Base-by-base conservation (phyloP, 2,329 filamentous ascomycete genomes). In the Gaeumannomyces sp. region DNA sequence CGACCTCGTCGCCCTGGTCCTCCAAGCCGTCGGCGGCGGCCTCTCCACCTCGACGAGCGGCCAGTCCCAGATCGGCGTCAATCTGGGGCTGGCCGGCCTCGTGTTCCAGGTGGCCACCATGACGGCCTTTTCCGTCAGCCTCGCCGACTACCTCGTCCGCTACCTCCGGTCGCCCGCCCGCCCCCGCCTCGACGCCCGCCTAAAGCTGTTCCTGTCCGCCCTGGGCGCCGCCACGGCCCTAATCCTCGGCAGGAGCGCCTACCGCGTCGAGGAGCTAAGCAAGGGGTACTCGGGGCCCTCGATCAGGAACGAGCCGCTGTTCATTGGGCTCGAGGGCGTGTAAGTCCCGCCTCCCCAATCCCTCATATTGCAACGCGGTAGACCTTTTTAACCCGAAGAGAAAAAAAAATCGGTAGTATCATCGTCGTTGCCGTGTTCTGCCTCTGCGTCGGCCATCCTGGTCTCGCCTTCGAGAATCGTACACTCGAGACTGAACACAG, bases 231-330 rank as follows among this genome's bases (percentile, higher is more conserved):
- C 86, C 0, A 85, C 87, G 3, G 62, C 87, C 3, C 76, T 83
- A 59, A 86, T 90, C 68, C 81, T 89, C 56, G 81, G 82, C 4
- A 79, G 88, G 22, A 88, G 83, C 68, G 79, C 83, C 13, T 90
- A 86, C 72, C 81, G 88, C 64, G 85, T 89, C 58, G 85, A 85
- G 13, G 88, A 91, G 75, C 73, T 90, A 66, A 84, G 82, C 67
- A 77, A 86, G 56, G 88, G 88, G 1, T 90, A 87, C 77, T 70
- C 73, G 31, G 86, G 85, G 0, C 72, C 77, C 7, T 73, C 89
- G 64, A 83, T 88, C 57, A 76, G 76, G 5, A 70, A 85, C 57
- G 74, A 86, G 70, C 73, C 72, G 0, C 71, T 82, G 2, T 86
- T 86, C 67, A 84, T 85, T 67, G 80, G 74, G 0, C 75, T 86